phyloP scores from a whole-genome alignment of 2,329 filamentous ascomycete genomes.

The Bisporella sp. region DNA sequence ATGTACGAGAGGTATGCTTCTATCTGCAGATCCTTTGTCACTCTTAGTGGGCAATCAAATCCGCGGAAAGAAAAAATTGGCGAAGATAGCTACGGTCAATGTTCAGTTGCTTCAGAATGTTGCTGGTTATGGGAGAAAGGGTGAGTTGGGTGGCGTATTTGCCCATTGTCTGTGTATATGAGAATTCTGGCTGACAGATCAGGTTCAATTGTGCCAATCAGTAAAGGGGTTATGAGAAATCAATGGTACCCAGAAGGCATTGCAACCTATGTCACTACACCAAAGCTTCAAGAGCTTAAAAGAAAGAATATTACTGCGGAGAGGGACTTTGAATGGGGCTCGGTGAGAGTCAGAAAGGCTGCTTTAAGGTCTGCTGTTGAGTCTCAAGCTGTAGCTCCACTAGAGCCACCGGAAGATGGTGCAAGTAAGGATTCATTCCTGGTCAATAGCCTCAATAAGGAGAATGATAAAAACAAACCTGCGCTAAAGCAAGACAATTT shows the following conservation, averaged over 20 bases:
- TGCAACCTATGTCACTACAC: slow-evolving; percentile 43
- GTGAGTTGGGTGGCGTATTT: slow-evolving; percentile 20
- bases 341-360: slow-evolving; percentile 5
- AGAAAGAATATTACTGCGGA: slow-evolving; percentile 35
- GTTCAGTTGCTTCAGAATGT: slow-evolving; percentile 46
- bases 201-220: slow-evolving; percentile 46
- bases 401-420: too few species aligned
- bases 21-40: slow-evolving; percentile 13
- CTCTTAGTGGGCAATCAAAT: slow-evolving; percentile 26
- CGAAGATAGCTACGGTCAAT: slow-evolving; percentile 34
- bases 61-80: slow-evolving; percentile 37
- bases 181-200: slow-evolving; percentile 4
- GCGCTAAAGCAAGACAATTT: slow-evolving; percentile 9
- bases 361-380: slow-evolving; percentile 1
- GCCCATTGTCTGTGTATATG: slow-evolving; percentile 5
- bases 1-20: slow-evolving; percentile 21
- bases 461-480: not conserved
- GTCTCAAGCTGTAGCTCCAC: not conserved
- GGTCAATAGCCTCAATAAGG: too few species aligned
- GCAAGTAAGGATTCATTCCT: too few species aligned
- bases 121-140: slow-evolving; percentile 41
- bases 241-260: slow-evolving; percentile 42
- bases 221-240: slow-evolving; percentile 47
- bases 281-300: slow-evolving; percentile 37
- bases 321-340: slow-evolving; percentile 37